Percentiles rank a stretch among this genome's conserved stretches.
These are phyloP conservation scores for Barbarea vulgaris DNA, from an alignment of 345 rosid species.

Conservation along the genomic window DNA sequence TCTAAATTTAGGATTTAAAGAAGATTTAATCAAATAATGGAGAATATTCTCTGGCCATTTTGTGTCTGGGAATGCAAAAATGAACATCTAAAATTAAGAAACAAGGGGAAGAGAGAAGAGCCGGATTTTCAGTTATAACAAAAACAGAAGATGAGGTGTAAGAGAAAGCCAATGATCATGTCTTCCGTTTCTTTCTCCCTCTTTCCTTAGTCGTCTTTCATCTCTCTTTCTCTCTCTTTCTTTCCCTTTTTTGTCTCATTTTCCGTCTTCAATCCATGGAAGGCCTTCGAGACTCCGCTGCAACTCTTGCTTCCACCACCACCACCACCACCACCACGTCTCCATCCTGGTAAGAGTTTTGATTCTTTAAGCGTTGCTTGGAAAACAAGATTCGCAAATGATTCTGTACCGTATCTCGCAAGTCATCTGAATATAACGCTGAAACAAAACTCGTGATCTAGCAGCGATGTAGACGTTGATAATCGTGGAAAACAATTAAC, in stretches of 20 bases:
- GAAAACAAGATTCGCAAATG: neutral
- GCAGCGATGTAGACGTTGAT: slow-evolving; percentile 41
- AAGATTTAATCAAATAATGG: neutral
- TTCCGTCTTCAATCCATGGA: slow-evolving; percentile 36
- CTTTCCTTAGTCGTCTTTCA: slow-evolving; percentile 23
- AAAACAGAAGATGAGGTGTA: slow-evolving; percentile 32
- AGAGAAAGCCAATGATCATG: slow-evolving; percentile 28
- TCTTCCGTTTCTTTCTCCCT: slow-evolving; percentile 29
- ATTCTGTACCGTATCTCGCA: slow-evolving; percentile 14
- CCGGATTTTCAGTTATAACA: slow-evolving; percentile 31
- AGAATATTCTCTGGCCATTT: slow-evolving; percentile 31
- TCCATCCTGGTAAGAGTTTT: slow-evolving; percentile 33
- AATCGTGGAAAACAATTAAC: slow-evolving; percentile 32
- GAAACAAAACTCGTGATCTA: slow-evolving; percentile 2
- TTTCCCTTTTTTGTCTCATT: slow-evolving; percentile 16
- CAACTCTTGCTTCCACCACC: slow-evolving; percentile 35
- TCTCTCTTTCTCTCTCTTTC: slow-evolving; percentile 13
- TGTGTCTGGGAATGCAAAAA: slow-evolving; percentile 11
- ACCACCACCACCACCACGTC: slow-evolving; percentile 37
- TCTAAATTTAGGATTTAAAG: slow-evolving; percentile 14
- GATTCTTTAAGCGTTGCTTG: neutral
- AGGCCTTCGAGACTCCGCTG: slow-evolving; percentile 37
- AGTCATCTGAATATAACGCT: neutral
- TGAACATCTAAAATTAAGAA: slow-evolving; percentile 28
- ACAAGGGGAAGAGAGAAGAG: slow-evolving; percentile 3